Conservation (phyloP, 1,284 basidiomycete species). For the Ganoderma lingzhi region DNA sequence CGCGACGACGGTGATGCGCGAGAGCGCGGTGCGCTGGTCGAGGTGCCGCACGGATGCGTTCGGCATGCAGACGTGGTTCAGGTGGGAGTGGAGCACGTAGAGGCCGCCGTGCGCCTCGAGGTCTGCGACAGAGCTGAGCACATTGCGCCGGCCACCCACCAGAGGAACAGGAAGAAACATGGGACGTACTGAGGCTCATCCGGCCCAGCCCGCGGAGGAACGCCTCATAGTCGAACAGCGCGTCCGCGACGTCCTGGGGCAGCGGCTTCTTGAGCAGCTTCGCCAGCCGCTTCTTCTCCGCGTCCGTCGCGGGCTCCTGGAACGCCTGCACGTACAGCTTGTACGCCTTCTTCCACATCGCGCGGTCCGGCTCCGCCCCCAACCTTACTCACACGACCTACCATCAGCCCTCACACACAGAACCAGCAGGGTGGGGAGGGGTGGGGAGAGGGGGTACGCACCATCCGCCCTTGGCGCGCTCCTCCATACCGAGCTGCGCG, state of each 20-base stretch:
- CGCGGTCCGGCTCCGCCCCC: constrained; percentile 61
- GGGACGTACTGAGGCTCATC: constrained; percentile 81
- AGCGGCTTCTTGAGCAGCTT: constrained; percentile 65
- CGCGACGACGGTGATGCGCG: constrained; percentile 78
- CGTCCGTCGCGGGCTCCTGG: constrained; percentile 54
- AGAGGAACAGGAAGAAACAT: neutral
- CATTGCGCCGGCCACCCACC: neutral
- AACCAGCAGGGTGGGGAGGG: no score
- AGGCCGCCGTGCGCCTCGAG: constrained; percentile 89
- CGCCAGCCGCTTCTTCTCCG: constrained; percentile 65
- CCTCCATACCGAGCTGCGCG: constrained; percentile 73
- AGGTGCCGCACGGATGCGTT: constrained; percentile 80
- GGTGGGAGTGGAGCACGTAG: constrained; percentile 86
- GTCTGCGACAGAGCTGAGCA: constrained; percentile 51
- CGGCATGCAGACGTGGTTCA: constrained; percentile 87
- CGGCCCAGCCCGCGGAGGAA: constrained; percentile 81
- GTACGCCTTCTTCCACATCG: constrained; percentile 70
- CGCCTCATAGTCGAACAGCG: constrained; percentile 77
- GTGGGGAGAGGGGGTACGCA: constrained; percentile 38
- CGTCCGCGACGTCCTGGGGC: constrained; percentile 57
- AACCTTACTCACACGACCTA: constrained; percentile 30
- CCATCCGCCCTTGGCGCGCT: constrained; percentile 63
- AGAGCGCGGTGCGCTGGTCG: constrained; percentile 67
- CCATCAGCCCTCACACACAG: constrained; percentile 10
- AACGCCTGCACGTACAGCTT: constrained; percentile 66